Conservation (phyloP, 2,329 filamentous ascomycete genomes). For the Fusarium heterosporum region DNA sequence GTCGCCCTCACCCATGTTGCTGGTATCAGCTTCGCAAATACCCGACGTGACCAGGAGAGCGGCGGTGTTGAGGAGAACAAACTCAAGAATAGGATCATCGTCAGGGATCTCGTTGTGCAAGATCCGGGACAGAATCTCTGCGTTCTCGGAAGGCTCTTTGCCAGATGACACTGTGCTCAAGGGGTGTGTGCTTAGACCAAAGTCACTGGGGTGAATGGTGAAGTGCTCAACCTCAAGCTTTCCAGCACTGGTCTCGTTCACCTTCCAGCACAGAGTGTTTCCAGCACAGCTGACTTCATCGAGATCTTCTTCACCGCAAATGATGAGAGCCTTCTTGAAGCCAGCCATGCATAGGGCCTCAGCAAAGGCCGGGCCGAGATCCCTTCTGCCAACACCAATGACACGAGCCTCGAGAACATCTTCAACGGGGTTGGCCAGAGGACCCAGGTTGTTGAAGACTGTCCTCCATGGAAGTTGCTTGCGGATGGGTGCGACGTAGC, state of each 20-base stretch:
- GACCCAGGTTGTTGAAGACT: slow-evolving; percentile 96
- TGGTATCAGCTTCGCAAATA: slow-evolving; percentile 84
- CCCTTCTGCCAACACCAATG: slow-evolving; percentile 89
- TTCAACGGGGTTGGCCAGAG: slow-evolving; percentile 90
- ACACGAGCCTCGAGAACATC: slow-evolving; percentile 87
- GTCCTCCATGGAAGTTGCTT: slow-evolving; percentile 93
- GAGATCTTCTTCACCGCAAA: slow-evolving; percentile 93
- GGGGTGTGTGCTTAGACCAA: slow-evolving; percentile 81
- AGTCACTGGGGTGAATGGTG: slow-evolving; percentile 82
- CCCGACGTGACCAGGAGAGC: slow-evolving; percentile 88
- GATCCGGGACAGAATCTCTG: slow-evolving; percentile 82
- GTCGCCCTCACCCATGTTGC: slow-evolving; percentile 82
- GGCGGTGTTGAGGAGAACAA: slow-evolving; percentile 94
- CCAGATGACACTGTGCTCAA: slow-evolving; percentile 84
- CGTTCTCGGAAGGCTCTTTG: slow-evolving; percentile 88
- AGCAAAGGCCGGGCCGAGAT: slow-evolving; percentile 89
- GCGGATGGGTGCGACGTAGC: slow-evolving; percentile 85
- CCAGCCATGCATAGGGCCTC: slow-evolving; percentile 83
- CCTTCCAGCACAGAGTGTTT: slow-evolving; percentile 87
- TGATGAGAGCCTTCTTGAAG: slow-evolving; percentile 84
- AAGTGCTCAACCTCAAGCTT: slow-evolving; percentile 77
- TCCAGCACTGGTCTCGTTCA: slow-evolving; percentile 63
- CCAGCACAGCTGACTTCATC: slow-evolving; percentile 96
- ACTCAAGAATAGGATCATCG: slow-evolving; percentile 89
- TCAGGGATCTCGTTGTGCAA: slow-evolving; percentile 77